A percentile compares a stretch with the other conserved stretches of the same genome.
Conservation (phyloP, 441 rosid genomes). For the Gossypium gossypioides region DNA sequence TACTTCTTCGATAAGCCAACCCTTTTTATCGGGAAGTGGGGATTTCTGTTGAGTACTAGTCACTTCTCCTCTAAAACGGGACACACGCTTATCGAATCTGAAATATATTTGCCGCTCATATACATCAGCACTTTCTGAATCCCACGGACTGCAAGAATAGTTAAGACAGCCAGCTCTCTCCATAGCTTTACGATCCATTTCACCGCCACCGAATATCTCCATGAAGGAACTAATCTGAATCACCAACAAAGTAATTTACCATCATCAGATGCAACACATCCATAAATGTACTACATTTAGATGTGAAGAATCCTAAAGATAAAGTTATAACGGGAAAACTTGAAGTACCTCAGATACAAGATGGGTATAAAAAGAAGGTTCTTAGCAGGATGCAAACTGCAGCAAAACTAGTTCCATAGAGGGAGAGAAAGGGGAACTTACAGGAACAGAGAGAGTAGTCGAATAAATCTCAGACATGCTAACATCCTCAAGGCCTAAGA, state of each 20-base stretch:
- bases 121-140: slow-evolving; percentile 69
- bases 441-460: slow-evolving; percentile 53
- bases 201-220: slow-evolving; percentile 73
- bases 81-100: slow-evolving; percentile 63
- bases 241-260: slow-evolving; percentile 11
- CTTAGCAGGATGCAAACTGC: background rate
- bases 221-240: slow-evolving; percentile 55
- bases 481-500: slow-evolving; percentile 79
- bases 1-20: slow-evolving; percentile 89
- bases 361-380: background rate
- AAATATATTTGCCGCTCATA: slow-evolving; percentile 74
- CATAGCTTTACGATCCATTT: slow-evolving; percentile 71
- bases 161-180: slow-evolving; percentile 79
- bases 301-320: background rate
- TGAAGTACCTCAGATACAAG: background rate
- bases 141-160: slow-evolving; percentile 86
- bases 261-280: background rate
- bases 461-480: slow-evolving; percentile 65
- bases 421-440: slow-evolving; percentile 28
- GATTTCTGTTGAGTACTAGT: slow-evolving; percentile 88
- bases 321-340: background rate
- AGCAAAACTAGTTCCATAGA: background rate
- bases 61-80: slow-evolving; percentile 82
- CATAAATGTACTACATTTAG: background rate
- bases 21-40: slow-evolving; percentile 50